These are phyloP conservation scores for Knoxia roxburghii DNA, from an alignment of 257 asterid genomes.

Conservation along the genomic window DNA sequence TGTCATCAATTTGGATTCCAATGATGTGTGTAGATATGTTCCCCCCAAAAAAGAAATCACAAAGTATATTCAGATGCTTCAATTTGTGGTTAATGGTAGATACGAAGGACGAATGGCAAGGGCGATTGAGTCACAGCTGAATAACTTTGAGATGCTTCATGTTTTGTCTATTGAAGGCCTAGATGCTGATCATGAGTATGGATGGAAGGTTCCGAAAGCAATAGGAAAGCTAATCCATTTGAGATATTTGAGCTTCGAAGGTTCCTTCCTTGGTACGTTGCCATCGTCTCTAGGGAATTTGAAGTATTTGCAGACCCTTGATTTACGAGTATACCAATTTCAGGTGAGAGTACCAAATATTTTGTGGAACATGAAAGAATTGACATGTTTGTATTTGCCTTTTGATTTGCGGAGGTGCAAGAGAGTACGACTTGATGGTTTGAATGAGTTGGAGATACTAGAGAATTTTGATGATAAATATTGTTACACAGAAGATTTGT, in stretches of 20 bases:
- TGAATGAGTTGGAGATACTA: constrained; percentile 17
- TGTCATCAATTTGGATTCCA: background rate
- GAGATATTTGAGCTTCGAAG: constrained; percentile 16
- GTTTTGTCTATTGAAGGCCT: constrained; percentile 2
- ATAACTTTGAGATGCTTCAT: background rate
- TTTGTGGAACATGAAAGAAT: constrained; percentile 1
- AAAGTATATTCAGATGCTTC: background rate
- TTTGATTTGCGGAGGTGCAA: background rate
- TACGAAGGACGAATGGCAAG: background rate
- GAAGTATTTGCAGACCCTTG: constrained; percentile 16
- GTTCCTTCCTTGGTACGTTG: background rate
- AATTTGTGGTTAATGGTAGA: background rate
- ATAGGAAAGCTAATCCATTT: constrained; percentile 16
- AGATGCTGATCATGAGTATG: too few relatives aligned
- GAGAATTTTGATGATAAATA: background rate
- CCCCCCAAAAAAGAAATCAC: background rate
- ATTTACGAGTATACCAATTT: background rate
- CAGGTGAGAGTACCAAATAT: background rate
- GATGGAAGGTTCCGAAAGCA: background rate
- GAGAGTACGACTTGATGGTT: constrained; percentile 7
- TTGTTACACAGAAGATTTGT: background rate
- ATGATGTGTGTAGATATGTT: background rate
- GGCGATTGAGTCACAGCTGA: background rate
- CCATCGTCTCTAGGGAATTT: constrained; percentile 16
- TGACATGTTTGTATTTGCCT: constrained; percentile 19